Evolutionary conservation across 352 stramenopile species (phyloP).

Genomic region (Pythium phragmiticola): DNA sequence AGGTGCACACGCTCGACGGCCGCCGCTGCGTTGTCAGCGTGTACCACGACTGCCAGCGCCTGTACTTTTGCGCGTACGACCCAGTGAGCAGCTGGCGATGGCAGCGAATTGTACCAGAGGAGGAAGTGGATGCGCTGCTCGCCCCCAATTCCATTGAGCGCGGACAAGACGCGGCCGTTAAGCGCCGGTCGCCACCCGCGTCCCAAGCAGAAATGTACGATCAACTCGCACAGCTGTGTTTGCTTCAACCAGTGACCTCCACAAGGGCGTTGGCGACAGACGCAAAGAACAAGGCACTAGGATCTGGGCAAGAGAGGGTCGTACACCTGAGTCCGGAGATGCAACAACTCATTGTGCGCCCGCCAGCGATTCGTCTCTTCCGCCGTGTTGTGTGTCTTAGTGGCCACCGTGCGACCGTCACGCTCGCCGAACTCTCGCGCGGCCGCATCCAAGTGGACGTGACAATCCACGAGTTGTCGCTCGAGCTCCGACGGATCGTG

Average conservation of each 20-base stretch:
- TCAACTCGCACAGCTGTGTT: conserved; percentile 52
- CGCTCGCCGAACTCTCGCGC: conserved; percentile 59
- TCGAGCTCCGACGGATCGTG: conserved; percentile 32
- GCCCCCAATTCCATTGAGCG: conserved; percentile 61
- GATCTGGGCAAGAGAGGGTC: neutral
- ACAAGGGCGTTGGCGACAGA: neutral
- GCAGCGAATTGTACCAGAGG: conserved; percentile 51
- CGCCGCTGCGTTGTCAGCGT: conserved; percentile 61
- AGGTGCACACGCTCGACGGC: conserved; percentile 39
- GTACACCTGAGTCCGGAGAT: neutral
- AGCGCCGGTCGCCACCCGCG: conserved; percentile 37
- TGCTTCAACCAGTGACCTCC: conserved; percentile 35
- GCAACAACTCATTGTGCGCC: conserved; percentile 44
- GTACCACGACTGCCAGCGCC: conserved; percentile 65
- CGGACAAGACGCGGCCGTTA: conserved; percentile 20
- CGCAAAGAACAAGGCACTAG: neutral
- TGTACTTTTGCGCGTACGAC: conserved; percentile 73
- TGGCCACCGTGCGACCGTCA: conserved; percentile 50
- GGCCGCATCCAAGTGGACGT: conserved; percentile 61
- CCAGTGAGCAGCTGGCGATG: conserved; percentile 47
- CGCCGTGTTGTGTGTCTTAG: conserved; percentile 44
- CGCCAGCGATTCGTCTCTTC: conserved; percentile 49
- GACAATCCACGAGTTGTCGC: conserved; percentile 37
- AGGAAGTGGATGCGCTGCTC: conserved; percentile 57
- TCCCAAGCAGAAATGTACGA: conserved; percentile 62